A percentile compares a stretch with the other conserved stretches of the same genome.
These are phyloP conservation scores for Durusdinium trenchii DNA, from an alignment of 73 alveolate species.

Conservation along the genomic window DNA sequence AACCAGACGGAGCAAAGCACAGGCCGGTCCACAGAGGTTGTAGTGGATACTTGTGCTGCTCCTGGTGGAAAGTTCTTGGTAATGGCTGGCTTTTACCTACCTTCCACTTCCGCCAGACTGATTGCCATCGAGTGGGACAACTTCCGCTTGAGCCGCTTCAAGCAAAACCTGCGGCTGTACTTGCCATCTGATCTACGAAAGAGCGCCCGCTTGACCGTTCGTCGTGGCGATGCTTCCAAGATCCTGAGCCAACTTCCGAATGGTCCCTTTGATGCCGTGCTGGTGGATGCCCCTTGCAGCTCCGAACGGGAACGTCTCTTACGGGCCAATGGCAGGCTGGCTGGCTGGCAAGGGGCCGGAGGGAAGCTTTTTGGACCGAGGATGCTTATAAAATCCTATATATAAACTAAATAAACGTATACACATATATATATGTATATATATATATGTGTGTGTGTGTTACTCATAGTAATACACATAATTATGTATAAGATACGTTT, in stretches of 20 bases:
- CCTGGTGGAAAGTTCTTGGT: conserved; percentile 78
- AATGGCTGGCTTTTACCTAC: conserved; percentile 41
- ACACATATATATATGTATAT: too few species aligned
- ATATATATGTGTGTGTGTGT: too few species aligned
- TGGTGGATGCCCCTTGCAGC: conserved; percentile 94
- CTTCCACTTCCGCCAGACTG: background rate
- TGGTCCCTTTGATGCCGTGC: conserved; percentile 65
- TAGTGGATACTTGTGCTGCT: conserved; percentile 62
- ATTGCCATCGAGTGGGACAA: conserved; percentile 52
- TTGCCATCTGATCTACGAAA: conserved; percentile 16
- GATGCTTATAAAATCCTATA: too few species aligned
- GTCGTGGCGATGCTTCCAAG: conserved; percentile 46
- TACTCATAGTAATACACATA: too few species aligned
- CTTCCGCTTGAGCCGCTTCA: conserved; percentile 69
- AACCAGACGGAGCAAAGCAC: background rate
- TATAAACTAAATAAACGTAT: too few species aligned
- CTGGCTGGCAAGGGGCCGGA: too few species aligned
- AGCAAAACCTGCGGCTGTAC: conserved; percentile 71
- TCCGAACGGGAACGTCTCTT: conserved; percentile 77
- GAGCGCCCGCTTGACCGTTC: background rate
- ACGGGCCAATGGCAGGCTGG: conserved; percentile 44
- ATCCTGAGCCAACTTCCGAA: conserved; percentile 28
- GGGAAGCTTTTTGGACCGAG: too few species aligned
- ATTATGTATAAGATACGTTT: too few species aligned
- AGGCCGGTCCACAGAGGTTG: background rate